Percentiles rank a stretch among this genome's conserved stretches.
phyloP scores from a whole-genome alignment of 805 yeast species.

The Barnettozyma sucrosica region DNA sequence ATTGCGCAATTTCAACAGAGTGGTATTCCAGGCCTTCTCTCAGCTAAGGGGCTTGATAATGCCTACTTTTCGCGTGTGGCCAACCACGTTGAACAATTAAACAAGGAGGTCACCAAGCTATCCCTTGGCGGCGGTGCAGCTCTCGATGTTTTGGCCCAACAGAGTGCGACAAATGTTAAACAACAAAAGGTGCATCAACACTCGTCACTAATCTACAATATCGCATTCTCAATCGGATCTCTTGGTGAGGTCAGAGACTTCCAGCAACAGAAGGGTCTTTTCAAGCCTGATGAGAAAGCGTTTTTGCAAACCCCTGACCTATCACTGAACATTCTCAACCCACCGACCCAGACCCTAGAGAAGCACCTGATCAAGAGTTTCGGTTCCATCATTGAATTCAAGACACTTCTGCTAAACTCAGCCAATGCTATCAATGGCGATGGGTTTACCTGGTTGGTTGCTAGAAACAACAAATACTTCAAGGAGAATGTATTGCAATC shows the following conservation, averaged over 20 bases:
- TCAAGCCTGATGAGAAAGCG: conserved; percentile 20
- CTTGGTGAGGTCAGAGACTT: conserved; percentile 26
- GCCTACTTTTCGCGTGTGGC: conserved; percentile 45
- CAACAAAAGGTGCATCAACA: conserved; percentile 31
- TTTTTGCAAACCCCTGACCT: conserved; percentile 42
- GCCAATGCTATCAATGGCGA: conserved; percentile 76
- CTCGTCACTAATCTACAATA: conserved; percentile 35
- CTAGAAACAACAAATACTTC: conserved; percentile 30
- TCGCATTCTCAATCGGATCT: conserved; percentile 32
- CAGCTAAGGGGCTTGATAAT: conserved; percentile 40
- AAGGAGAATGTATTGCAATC: conserved; percentile 5
- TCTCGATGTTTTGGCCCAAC: conserved; percentile 21
- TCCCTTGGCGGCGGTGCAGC: conserved; percentile 24
- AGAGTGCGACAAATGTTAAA: conserved; percentile 25
- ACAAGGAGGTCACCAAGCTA: conserved; percentile 26
- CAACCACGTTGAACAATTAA: conserved; percentile 34
- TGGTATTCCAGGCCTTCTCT: conserved; percentile 46
- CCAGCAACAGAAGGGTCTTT: conserved; percentile 2
- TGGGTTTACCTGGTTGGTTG: conserved; percentile 88
- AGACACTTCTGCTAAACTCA: conserved; percentile 61
- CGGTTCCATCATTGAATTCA: conserved; percentile 73
- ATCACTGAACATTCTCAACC: conserved; percentile 28
- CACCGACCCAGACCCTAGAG: conserved; percentile 23
- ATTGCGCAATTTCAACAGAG: conserved; percentile 17
- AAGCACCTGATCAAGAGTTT: conserved; percentile 47